These are phyloP conservation scores for Wickerhamomyces rabaulensis DNA, from an alignment of 805 yeast species.

Conservation along the genomic window DNA sequence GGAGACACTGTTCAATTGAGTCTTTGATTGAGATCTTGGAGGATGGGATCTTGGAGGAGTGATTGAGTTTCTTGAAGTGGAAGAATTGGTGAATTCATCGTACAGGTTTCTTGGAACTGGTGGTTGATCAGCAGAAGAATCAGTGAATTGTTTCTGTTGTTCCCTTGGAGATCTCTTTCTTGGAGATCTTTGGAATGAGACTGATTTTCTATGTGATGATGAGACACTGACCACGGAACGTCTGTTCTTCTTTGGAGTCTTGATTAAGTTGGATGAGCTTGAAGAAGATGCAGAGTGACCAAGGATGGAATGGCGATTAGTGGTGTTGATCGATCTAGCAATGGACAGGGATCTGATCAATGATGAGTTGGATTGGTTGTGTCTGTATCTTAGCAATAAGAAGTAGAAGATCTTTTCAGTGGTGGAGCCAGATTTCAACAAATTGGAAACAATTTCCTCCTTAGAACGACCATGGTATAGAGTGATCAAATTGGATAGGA, in stretches of 20 bases:
- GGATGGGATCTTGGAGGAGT: not conserved
- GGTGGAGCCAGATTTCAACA: slow-evolving; percentile 52
- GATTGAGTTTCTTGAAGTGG: slow-evolving; percentile 2
- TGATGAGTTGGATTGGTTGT: slow-evolving; percentile 46
- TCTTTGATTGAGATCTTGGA: slow-evolving; percentile 7
- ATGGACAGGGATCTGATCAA: slow-evolving; percentile 25
- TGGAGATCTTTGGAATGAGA: slow-evolving; percentile 35
- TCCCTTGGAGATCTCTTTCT: slow-evolving; percentile 19
- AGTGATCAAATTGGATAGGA: slow-evolving; percentile 68
- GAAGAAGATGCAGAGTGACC: slow-evolving; percentile 7
- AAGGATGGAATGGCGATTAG: slow-evolving; percentile 1
- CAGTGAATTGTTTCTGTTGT: slow-evolving; percentile 11
- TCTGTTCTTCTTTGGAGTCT: slow-evolving; percentile 34
- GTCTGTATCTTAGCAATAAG: slow-evolving; percentile 66
- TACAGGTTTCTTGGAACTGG: slow-evolving; percentile 20
- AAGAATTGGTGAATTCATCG: slow-evolving; percentile 10
- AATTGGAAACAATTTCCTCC: slow-evolving; percentile 46
- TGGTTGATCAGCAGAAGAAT: slow-evolving; percentile 13
- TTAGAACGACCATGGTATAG: slow-evolving; percentile 76
- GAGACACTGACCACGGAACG: slow-evolving; percentile 38
- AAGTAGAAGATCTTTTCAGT: slow-evolving; percentile 81
- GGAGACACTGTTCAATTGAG: slow-evolving; percentile 4
- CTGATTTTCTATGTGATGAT: slow-evolving; percentile 44
- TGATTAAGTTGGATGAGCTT: slow-evolving; percentile 5
- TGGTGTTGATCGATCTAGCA: slow-evolving; percentile 24